A percentile compares a stretch with the other conserved stretches of the same genome.
These are phyloP conservation scores for Malbranchea zuffiana DNA, from an alignment of 2,329 filamentous ascomycete species.

Conservation along the genomic window DNA sequence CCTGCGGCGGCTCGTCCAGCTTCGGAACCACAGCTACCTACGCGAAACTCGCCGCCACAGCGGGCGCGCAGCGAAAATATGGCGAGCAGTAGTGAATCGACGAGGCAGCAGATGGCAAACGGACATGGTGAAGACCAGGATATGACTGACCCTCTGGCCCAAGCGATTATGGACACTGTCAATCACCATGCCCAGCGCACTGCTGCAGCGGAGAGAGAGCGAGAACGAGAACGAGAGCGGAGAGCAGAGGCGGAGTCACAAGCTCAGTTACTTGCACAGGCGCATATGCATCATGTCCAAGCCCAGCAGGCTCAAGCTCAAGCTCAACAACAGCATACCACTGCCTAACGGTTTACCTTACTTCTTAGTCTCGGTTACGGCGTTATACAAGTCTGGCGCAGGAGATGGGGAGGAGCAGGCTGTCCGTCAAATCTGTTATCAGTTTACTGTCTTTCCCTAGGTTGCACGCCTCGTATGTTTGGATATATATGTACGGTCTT, in stretches of 20 bases:
- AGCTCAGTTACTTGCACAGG: too few species aligned
- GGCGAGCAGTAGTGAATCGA: constrained; percentile 15
- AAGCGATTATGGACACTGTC: constrained; percentile 35
- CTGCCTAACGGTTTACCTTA: too few species aligned
- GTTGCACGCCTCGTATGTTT: too few species aligned
- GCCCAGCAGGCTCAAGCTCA: too few species aligned
- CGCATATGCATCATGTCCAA: too few species aligned
- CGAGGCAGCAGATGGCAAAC: constrained; percentile 9
- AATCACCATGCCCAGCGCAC: constrained; percentile 28
- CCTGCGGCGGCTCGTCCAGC: constrained; percentile 12
- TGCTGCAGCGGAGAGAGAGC: constrained; percentile 22
- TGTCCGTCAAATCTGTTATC: too few species aligned
- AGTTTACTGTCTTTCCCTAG: too few species aligned
- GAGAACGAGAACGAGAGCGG: constrained; percentile 6
- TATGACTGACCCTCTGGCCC: constrained; percentile 31
- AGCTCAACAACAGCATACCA: too few species aligned
- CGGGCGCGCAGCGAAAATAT: constrained; percentile 29
- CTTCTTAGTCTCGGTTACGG: too few species aligned
- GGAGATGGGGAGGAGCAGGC: not conserved
- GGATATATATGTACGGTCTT: too few species aligned
- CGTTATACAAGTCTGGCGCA: too few species aligned
- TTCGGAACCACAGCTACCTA: constrained; percentile 17
- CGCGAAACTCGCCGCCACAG: constrained; percentile 23
- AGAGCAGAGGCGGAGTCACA: constrained; percentile 8
- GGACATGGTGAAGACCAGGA: constrained; percentile 25